Base-by-base conservation (phyloP, 148 eudicot species). In the Persicaria maculosa region DNA sequence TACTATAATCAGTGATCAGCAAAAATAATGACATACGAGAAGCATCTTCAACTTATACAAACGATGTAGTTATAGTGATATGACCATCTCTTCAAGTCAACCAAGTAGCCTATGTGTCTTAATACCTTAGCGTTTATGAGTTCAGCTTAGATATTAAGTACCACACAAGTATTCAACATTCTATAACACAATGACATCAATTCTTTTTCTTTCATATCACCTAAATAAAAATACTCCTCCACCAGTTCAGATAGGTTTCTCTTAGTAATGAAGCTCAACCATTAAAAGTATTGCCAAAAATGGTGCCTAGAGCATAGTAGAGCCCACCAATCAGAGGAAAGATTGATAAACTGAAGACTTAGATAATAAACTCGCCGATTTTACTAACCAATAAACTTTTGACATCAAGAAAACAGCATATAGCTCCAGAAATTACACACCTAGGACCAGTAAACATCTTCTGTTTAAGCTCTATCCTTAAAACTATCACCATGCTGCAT, bases 271-370 rank as follows among this genome's bases (percentile, higher is more conserved):
- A 31, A 31, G 40, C 40, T 31, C 40, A 0, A 31, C 70, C 70
- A 48, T 7, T 65, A 40, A 25, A 19, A 40, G 19, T 14, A 43
- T 43, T 12, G 8, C 40, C 22, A 59, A 22, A 59, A 59, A 40
- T 19, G 57, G 19, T 43, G 46, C 14, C 70, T 36, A 11, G 40
- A 31, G 40, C 40, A 31, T 31, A 31, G 40, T 31, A 31, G 46
- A 15, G 8, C 17, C 44, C 70, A 65, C 47, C 9, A 40, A 15
- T 36, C 70, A 14, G 45, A 65, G 70, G 14, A 65, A 65, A 40
- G 46, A 65, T 65, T 45, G 47, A 62, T 62, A 31, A 19, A 59
- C 68, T 62, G 44, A 62, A 62, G 68, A 5, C n/a, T 65, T 4
- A 17, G 3, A 9, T 43, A 65, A 40, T 17, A 14, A 65, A 40